A percentile compares a stretch with the other conserved stretches of the same genome.
These are phyloP conservation scores for Pichia insulana DNA, from an alignment of 805 yeast species.

Conservation along the genomic window DNA sequence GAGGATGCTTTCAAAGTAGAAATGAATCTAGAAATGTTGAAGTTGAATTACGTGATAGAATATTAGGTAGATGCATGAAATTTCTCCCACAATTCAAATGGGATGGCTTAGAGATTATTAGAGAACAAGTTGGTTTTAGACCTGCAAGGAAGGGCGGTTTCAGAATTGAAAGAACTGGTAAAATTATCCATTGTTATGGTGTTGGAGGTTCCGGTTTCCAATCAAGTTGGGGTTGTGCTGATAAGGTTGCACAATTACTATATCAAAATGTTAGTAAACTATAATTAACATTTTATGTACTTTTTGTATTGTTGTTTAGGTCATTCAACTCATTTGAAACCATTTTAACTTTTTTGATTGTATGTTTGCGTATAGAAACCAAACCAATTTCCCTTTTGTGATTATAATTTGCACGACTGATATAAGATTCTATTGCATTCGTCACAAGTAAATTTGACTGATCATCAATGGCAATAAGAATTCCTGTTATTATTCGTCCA, in stretches of 20 bases:
- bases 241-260: constrained; percentile 29
- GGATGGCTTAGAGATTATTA: constrained; percentile 35
- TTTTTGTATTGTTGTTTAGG: not conserved
- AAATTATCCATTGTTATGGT: constrained; percentile 49
- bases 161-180: constrained; percentile 36
- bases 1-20: constrained; percentile 34
- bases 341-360: constrained; percentile 28
- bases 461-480: constrained; percentile 36
- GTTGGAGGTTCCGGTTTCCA: constrained; percentile 39
- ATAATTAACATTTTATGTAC: not conserved
- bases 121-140: constrained; percentile 53
- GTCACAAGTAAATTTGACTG: constrained; percentile 34
- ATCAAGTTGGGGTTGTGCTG: constrained; percentile 56
- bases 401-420: not conserved
- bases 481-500: constrained; percentile 29
- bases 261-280: not conserved
- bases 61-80: constrained; percentile 36
- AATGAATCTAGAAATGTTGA: constrained; percentile 27
- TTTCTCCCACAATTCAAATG: constrained; percentile 33
- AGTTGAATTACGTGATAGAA: constrained; percentile 36
- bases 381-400: constrained; percentile 36
- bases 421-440: constrained; percentile 28
- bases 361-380: constrained; percentile 42
- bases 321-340: constrained; percentile 15
- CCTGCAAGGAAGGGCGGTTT: constrained; percentile 58